Conservation (phyloP, 352 stramenopile genomes). For the Pythium oligandrum region DNA sequence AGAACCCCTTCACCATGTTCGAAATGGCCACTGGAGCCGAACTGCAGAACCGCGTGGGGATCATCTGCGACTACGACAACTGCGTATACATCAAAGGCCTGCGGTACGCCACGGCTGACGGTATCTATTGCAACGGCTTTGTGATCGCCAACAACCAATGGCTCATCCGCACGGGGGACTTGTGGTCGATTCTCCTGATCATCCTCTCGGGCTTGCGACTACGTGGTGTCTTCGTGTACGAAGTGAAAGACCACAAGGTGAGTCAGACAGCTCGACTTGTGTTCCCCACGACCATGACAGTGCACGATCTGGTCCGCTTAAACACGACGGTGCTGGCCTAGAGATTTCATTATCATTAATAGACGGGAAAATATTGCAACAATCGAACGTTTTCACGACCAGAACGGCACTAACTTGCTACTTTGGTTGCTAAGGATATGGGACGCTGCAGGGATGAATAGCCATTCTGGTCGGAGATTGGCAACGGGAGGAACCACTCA, state of each 20-base stretch:
- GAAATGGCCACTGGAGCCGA: constrained; percentile 5
- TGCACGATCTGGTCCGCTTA: constrained; percentile 27
- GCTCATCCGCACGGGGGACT: neutral
- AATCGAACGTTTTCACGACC: no score
- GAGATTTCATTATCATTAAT: no score
- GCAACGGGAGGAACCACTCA: no score
- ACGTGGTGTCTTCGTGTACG: constrained; percentile 24
- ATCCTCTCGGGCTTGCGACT: constrained; percentile 20
- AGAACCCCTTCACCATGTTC: constrained; percentile 6
- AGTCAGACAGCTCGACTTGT: constrained; percentile 36
- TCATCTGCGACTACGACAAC: constrained; percentile 35
- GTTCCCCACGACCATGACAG: constrained; percentile 37
- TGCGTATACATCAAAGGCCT: constrained; percentile 25
- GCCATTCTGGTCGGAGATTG: no score
- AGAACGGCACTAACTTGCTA: no score
- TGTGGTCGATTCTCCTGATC: neutral
- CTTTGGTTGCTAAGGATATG: no score
- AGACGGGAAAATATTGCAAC: no score
- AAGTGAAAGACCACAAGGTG: constrained; percentile 25
- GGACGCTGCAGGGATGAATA: no score
- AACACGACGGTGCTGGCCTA: constrained; percentile 24
- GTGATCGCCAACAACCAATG: constrained; percentile 17
- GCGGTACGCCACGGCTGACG: constrained; percentile 26
- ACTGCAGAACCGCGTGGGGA: constrained; percentile 6
- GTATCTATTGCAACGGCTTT: constrained; percentile 51